phyloP scores from a whole-genome alignment of 177 flowering plant species.

The Vitis hybrid region DNA sequence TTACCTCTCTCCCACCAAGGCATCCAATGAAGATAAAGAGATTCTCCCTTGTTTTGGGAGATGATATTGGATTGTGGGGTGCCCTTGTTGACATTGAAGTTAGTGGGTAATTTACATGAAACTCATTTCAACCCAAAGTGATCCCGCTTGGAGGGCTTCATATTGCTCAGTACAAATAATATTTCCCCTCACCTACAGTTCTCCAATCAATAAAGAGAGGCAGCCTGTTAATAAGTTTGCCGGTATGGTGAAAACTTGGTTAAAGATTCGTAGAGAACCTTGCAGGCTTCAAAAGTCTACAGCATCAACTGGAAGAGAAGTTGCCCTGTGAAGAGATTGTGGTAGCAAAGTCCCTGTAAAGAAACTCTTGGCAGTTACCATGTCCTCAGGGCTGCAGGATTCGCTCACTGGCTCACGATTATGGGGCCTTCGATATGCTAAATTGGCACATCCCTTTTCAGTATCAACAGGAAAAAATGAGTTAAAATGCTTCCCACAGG shows the following conservation, averaged over 20 bases:
- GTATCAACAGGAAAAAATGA: conserved; percentile 9
- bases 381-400: conserved; percentile 37
- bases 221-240: background rate
- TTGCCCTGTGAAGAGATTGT: conserved; percentile 62
- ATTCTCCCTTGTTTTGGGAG: no score
- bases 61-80: background rate
- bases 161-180: background rate
- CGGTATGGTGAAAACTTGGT: background rate
- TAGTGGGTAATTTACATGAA: conserved; percentile 14
- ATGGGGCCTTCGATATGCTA: conserved; percentile 22
- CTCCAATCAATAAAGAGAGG: background rate
- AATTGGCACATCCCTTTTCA: conserved; percentile 20
- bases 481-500: conserved; percentile 21
- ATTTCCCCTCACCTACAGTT: background rate
- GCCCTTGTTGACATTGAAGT: background rate
- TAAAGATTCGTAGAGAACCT: background rate
- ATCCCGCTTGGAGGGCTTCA: background rate
- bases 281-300: conserved; percentile 38
- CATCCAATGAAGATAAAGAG: no score
- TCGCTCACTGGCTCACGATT: conserved; percentile 19
- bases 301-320: conserved; percentile 84
- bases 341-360: conserved; percentile 46
- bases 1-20: no score
- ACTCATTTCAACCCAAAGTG: background rate
- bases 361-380: conserved; percentile 55